Conservation (phyloP, 1,284 basidiomycete genomes). For the Austropuccinia psidii region DNA sequence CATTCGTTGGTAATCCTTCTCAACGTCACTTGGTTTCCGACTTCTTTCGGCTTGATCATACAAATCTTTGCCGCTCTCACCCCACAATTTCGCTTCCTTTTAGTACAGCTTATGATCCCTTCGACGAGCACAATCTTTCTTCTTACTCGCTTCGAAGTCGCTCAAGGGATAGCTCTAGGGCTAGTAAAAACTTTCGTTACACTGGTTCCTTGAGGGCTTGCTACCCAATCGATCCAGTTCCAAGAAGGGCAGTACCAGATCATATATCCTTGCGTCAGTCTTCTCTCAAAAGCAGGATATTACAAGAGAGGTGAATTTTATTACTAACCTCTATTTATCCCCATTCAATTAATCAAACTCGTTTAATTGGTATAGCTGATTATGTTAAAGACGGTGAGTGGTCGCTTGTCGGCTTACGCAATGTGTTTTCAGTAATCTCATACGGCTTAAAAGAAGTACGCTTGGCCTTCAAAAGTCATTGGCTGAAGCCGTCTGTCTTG, state of each 20-base stretch:
- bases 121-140: conserved; percentile 14
- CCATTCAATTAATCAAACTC: not conserved
- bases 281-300: not conserved
- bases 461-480: not conserved
- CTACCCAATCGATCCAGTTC: conserved; percentile 26
- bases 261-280: conserved; percentile 12
- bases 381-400: conserved; percentile 36
- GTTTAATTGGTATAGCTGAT: conserved; percentile 21
- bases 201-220: conserved; percentile 32
- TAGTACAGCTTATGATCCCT: conserved; percentile 28
- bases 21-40: too few relatives aligned
- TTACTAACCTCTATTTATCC: not conserved
- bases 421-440: conserved; percentile 32
- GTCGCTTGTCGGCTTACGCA: conserved; percentile 25
- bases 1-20: too few relatives aligned
- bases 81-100: not conserved
- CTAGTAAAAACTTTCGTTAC: conserved; percentile 5
- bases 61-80: not conserved
- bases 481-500: not conserved
- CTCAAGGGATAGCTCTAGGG: not conserved
- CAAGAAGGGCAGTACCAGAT: conserved; percentile 28
- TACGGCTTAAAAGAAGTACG: conserved; percentile 34
- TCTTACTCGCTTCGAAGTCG: conserved; percentile 12
- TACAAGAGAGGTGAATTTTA: not conserved
- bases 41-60: too few relatives aligned